Evolutionary conservation across 192 early-diverging fungal genomes (phyloP), one percentile per base, ranked within the genome.

Genomic region (Coemansia erecta): DNA sequence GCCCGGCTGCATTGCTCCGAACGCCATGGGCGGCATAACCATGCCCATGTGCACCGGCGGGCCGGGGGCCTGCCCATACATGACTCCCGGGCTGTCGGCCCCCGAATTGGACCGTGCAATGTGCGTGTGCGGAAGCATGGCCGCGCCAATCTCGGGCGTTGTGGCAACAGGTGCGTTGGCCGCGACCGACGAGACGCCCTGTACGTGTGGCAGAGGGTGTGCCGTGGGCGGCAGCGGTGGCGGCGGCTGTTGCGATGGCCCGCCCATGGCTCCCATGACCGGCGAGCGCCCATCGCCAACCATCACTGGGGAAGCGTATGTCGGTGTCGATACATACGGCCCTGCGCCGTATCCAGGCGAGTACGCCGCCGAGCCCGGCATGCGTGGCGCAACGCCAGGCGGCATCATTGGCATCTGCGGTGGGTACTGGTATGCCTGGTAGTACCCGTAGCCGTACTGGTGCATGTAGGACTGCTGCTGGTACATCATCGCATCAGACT

Each of bases 1-100:
- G 10, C 64, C 66, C 8, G 61, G 49, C 41, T 67, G 74, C 69
- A 77, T 77, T 1, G 64, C 74, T 35, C 44, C 66, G 33, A 69
- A 78, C 2, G 57, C 18, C 75, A 78, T 78, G 2, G 61, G 62
- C 39, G 68, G 73, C 57, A 68, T 69, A 40, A 78, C 75, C 70
- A 78, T 72, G 37, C 75, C 69, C 65, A 78, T 78, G 33, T 70
- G 75, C 51, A 72, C 46, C 3, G 63, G 73, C 51, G 66, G 62
- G 10, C 31, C 63, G 7, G 58, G 60, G 10, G 61, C 53, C 52
- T 49, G 58, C 40, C 62, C 59, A 28, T 76, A 76, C 67, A 76
- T 63, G n/a, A 70, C 40, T 39, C 33, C 59, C 0, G 67, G 64
- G 37, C 67, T 70, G n/a, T 70, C 73, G 39, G 54, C 40, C 4